Evolutionary conservation across 192 early-diverging fungal genomes (phyloP), one percentile per base, ranked within the genome.

Genomic region (Backusella macrospora): DNA sequence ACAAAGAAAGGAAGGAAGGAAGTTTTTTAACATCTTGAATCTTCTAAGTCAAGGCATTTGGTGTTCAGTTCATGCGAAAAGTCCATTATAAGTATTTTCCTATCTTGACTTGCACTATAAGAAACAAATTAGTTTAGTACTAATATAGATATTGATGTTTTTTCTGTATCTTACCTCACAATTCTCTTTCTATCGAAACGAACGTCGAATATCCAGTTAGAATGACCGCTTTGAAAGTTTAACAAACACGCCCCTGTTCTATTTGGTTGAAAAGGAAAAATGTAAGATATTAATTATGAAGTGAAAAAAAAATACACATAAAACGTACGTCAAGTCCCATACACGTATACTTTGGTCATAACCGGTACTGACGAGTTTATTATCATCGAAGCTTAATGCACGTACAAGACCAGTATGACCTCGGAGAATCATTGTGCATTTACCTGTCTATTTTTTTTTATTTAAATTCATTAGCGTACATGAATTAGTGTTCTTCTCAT

Each of bases 181-280:
- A 99, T 96, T 72, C 87, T 90, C 40, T 84, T 90, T 10, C 84
- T 79, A 49, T 91, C 92, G 76, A 96, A 94, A 72, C 94, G 93
- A 12, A 99, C 93, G 83, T 98, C 95, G 87, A 99, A 99, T 6
- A 99, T 94, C 96, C 98, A 98, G 80, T 93, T 95, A 7, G 89
- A 87, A 76, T 97, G 96, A 8, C 89, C 92, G 40, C 87, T 83
- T 62, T 90, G 83, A 26, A 95, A 84, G 77, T 95, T 87, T 65
- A 94, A 68, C 44, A 93, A 74, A 65, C 95, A 89, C 46, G 93
- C 72, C 10, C 95, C 96, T 6, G 92, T 90, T 10, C 76, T 77
- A 38, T 21, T 9, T 1, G 40, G 15, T 46, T 39, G 12, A 46
- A 68, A 34, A 29, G 6, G 23, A 26, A 68, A 68, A 34, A 68